phyloP scores from a whole-genome alignment of 2,329 filamentous ascomycete genomes.

The Hypoxylon sp. region DNA sequence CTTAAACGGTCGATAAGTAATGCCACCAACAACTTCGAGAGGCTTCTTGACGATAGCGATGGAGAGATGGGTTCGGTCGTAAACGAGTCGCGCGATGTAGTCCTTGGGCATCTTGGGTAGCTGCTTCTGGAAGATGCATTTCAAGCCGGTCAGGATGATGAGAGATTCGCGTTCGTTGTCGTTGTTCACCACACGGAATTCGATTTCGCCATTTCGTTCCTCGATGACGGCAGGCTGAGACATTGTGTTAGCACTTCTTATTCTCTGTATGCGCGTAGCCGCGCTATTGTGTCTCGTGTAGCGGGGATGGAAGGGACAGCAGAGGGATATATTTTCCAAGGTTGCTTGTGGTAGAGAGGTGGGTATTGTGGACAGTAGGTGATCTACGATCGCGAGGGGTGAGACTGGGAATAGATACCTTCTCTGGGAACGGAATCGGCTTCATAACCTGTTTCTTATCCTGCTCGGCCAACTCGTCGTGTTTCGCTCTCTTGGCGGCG shows the following conservation, averaged over 20 bases:
- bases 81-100: constrained; percentile 96
- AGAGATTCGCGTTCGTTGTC: constrained; percentile 88
- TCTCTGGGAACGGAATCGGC: constrained; percentile 89
- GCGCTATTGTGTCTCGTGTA: neutral
- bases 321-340: neutral
- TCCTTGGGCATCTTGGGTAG: constrained; percentile 99
- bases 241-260: constrained; percentile 46
- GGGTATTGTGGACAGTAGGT: neutral
- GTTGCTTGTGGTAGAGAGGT: neutral
- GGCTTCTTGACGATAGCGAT: constrained; percentile 99
- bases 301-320: neutral
- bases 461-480: constrained; percentile 57
- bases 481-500: constrained; percentile 75
- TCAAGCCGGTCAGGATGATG: constrained; percentile 94
- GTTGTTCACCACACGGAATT: constrained; percentile 98
- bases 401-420: constrained; percentile 62
- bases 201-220: constrained; percentile 93
- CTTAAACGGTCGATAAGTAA: constrained; percentile 96
- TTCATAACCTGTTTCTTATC: constrained; percentile 68
- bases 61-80: constrained; percentile 94
- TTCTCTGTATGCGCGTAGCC: constrained; percentile 10
- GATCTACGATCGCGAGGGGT: constrained; percentile 28
- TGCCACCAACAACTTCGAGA: constrained; percentile 94
- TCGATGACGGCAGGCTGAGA: constrained; percentile 86
- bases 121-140: constrained; percentile 98